Evolutionary conservation across 2,329 filamentous ascomycete genomes (phyloP).

Genomic region (Blastomyces gilchristii): DNA sequence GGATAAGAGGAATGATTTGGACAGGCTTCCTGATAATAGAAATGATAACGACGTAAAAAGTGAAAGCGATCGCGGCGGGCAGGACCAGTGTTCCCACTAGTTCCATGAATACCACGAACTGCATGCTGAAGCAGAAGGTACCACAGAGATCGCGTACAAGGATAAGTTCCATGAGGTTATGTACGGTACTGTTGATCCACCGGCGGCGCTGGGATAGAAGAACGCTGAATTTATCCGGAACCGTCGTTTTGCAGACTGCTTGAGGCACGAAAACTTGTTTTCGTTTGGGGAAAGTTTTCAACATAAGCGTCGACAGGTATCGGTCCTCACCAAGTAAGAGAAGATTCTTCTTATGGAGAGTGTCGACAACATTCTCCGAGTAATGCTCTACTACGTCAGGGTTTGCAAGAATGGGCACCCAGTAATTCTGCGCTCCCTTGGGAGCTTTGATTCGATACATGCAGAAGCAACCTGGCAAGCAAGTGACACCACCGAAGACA

Average conservation of each 20-base stretch:
- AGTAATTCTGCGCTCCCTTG: conserved; percentile 97
- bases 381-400: conserved; percentile 98
- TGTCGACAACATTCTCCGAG: conserved; percentile 97
- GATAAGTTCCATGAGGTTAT: conserved; percentile 96
- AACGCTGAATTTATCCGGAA: conserved; percentile 85
- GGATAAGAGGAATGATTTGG: conserved; percentile 80
- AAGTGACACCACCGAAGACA: conserved; percentile 97
- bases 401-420: conserved; percentile 97
- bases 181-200: conserved; percentile 99
- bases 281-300: conserved; percentile 96
- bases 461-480: conserved; percentile 96
- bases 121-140: conserved; percentile 99
- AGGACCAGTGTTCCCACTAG: conserved; percentile 88
- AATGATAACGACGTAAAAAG: conserved; percentile 84
- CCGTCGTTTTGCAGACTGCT: conserved; percentile 96
- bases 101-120: conserved; percentile 95
- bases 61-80: conserved; percentile 92
- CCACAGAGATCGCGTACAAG: conserved; percentile 92
- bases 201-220: conserved; percentile 86
- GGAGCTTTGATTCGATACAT: conserved; percentile 99
- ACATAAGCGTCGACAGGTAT: conserved; percentile 92
- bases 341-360: conserved; percentile 93
- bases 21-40: conserved; percentile 68
- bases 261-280: conserved; percentile 98
- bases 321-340: conserved; percentile 87